Evolutionary conservation across 139 green algal species (phyloP).

Genomic region (Axilococcus clingmanii): DNA sequence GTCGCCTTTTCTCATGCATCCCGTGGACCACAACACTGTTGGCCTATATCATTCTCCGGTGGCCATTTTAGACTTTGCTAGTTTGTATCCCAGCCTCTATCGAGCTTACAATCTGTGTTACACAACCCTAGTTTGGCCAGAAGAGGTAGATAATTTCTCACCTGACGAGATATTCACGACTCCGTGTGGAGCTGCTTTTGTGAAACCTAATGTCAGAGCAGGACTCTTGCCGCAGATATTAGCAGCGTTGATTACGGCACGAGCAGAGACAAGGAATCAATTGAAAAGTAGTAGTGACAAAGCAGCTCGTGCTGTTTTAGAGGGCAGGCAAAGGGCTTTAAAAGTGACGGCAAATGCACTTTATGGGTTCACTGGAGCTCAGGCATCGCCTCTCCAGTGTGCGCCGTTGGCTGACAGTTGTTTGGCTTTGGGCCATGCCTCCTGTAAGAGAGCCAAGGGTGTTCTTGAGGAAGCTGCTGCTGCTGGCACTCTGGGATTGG

Average conservation of each 20-base stretch:
- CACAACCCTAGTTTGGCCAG: constrained; percentile 58
- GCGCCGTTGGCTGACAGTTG: constrained; percentile 67
- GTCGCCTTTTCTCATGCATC: constrained; percentile 64
- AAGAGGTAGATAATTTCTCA: constrained; percentile 30
- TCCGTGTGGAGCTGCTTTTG: constrained; percentile 38
- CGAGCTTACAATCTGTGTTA: constrained; percentile 74
- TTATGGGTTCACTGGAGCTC: constrained; percentile 70
- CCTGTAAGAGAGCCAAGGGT: constrained; percentile 31
- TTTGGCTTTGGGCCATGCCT: constrained; percentile 51
- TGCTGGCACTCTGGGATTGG: constrained; percentile 13
- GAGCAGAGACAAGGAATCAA: constrained; percentile 33
- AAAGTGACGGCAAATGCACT: constrained; percentile 80
- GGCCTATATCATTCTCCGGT: constrained; percentile 61
- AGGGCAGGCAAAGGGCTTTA: constrained; percentile 70
- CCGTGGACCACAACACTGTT: constrained; percentile 38
- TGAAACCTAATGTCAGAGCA: constrained; percentile 35
- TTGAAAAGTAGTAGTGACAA: constrained; percentile 17
- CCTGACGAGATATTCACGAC: constrained; percentile 29
- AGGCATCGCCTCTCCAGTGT: constrained; percentile 59
- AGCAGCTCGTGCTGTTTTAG: constrained; percentile 41
- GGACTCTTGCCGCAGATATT: constrained; percentile 62
- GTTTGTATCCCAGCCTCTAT: constrained; percentile 62
- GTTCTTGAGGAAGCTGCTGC: constrained; percentile 18
- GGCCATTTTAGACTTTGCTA: constrained; percentile 66
- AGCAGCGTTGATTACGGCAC: constrained; percentile 48